Percentiles rank a stretch among this genome's conserved stretches.
Conservation (phyloP, 2,329 filamentous ascomycete species). For the Meredithiella fracta region DNA sequence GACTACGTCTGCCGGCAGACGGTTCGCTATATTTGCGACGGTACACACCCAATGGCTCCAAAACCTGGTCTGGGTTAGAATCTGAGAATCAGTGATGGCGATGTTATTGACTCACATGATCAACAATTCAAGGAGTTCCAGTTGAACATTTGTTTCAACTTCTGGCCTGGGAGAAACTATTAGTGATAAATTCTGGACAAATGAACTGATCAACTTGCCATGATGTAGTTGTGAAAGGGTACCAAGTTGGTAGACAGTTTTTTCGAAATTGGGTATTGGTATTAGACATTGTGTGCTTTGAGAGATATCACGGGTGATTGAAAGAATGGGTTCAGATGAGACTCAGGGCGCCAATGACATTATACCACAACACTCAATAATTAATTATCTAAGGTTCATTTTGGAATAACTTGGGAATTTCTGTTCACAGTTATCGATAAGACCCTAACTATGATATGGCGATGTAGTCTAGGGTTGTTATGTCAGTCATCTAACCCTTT, state of each 20-base stretch:
- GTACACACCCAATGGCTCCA: constrained; percentile 47
- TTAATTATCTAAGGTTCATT: too few species aligned
- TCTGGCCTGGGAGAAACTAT: constrained; percentile 37
- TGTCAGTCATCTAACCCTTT: too few species aligned
- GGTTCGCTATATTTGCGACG: constrained; percentile 34
- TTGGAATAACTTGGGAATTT: background rate
- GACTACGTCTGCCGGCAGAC: constrained; percentile 45
- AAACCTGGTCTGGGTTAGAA: constrained; percentile 28
- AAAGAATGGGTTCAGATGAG: too few species aligned
- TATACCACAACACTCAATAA: too few species aligned
- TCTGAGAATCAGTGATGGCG: background rate
- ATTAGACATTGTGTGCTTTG: background rate
- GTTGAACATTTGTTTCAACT: constrained; percentile 40
- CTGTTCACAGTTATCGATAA: too few species aligned
- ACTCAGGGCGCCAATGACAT: too few species aligned
- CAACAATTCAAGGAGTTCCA: constrained; percentile 48
- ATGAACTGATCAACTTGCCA: constrained; percentile 32
- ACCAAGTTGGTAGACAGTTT: constrained; percentile 24
- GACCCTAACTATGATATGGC: too few species aligned
- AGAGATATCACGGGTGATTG: too few species aligned
- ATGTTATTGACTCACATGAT: constrained; percentile 48
- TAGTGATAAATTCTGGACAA: background rate
- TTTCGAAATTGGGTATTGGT: constrained; percentile 24
- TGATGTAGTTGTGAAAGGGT: constrained; percentile 44
- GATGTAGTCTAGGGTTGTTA: too few species aligned